These are phyloP conservation scores for Fusarium bactridioides DNA, from an alignment of 2,329 filamentous ascomycete species.

Conservation along the genomic window DNA sequence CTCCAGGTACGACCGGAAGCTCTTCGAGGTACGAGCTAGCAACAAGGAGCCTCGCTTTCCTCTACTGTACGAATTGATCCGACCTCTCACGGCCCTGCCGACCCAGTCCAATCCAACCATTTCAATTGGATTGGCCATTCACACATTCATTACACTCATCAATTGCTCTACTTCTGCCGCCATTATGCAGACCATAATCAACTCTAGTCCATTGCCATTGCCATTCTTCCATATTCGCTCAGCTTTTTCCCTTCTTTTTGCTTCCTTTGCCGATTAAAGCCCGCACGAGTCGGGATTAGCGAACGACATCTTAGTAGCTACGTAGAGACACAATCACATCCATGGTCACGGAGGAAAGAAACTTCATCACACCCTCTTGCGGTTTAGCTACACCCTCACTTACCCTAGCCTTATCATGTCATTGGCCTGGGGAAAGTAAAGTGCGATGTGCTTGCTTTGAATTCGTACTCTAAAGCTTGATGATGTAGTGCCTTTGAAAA, in stretches of 20 bases:
- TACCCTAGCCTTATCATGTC: slow-evolving; percentile 11
- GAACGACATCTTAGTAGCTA: slow-evolving; percentile 9
- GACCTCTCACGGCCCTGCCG: slow-evolving; percentile 36
- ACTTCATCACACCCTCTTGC: slow-evolving; percentile 28
- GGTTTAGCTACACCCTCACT: slow-evolving; percentile 27
- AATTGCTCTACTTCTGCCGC: slow-evolving; percentile 14
- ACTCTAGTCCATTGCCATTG: slow-evolving; percentile 13
- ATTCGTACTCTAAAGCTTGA: not conserved
- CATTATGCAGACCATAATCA: slow-evolving; percentile 11
- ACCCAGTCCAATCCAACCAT: slow-evolving; percentile 7
- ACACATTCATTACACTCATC: slow-evolving; percentile 13
- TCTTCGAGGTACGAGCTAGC: slow-evolving; percentile 34
- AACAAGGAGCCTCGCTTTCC: slow-evolving; percentile 21
- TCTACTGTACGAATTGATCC: slow-evolving; percentile 41
- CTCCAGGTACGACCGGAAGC: slow-evolving; percentile 39
- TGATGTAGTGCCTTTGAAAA: not conserved
- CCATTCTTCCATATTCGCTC: slow-evolving; percentile 17
- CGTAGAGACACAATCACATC: slow-evolving; percentile 3
- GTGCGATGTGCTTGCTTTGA: slow-evolving; percentile 15
- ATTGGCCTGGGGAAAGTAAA: slow-evolving; percentile 18
- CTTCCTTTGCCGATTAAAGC: slow-evolving; percentile 24
- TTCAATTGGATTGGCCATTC: slow-evolving; percentile 11
- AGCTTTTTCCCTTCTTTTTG: slow-evolving; percentile 4
- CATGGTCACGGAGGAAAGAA: slow-evolving; percentile 16
- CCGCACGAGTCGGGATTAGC: slow-evolving; percentile 28